phyloP scores from a whole-genome alignment of 2,329 filamentous ascomycete species.

The Cercospora sesami region DNA sequence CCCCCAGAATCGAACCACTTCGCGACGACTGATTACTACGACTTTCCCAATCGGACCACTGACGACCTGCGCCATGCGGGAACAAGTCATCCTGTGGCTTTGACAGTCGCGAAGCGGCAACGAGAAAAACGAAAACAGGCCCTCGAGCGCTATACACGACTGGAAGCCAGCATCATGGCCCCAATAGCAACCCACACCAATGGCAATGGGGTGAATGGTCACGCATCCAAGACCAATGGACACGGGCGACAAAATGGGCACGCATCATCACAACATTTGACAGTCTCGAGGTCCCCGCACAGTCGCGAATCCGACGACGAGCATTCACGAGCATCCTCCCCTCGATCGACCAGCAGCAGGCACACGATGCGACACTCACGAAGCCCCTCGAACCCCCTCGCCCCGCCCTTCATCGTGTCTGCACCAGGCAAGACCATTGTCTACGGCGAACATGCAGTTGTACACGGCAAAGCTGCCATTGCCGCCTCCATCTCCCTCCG shows the following conservation, averaged over 20 bases:
- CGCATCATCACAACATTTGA: neutral
- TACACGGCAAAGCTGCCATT: constrained; percentile 93
- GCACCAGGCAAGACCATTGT: constrained; percentile 98
- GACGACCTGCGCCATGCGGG: neutral
- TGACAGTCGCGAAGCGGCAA: neutral
- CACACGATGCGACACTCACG: constrained; percentile 21
- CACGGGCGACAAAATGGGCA: neutral
- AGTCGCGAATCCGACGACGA: constrained; percentile 11
- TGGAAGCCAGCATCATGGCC: constrained; percentile 9
- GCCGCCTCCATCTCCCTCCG: constrained; percentile 92
- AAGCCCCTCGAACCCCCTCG: constrained; percentile 56
- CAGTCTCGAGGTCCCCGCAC: constrained; percentile 6
- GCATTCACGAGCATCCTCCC: constrained; percentile 7
- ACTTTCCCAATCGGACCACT: neutral
- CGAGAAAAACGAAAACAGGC: constrained; percentile 5
- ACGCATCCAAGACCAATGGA: neutral
- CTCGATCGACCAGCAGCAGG: neutral
- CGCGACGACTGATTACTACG: neutral
- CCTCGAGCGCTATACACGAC: neutral
- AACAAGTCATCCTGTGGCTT: neutral
- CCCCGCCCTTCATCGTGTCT: constrained; percentile 95
- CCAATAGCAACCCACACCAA: constrained; percentile 5
- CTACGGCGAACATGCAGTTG: constrained; percentile 97
- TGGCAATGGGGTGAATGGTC: neutral
- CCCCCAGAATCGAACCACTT: constrained; percentile 6